phyloP scores from a whole-genome alignment of 2,329 filamentous ascomycete species.

The Claviceps africana region DNA sequence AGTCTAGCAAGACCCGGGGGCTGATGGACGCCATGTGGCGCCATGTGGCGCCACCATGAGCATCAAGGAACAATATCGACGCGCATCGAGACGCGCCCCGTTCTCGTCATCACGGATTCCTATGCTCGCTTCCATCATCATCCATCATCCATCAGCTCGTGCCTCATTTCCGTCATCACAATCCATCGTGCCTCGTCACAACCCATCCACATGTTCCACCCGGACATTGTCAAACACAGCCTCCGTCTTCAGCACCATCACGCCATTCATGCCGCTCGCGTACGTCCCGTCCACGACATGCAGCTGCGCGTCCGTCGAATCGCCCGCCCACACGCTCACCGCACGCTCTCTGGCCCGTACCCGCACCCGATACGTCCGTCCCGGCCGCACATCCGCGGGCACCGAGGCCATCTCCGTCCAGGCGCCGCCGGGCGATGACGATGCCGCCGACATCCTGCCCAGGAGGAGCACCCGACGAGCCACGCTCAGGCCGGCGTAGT shows the following conservation, averaged over 20 bases:
- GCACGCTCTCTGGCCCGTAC: conserved; percentile 6
- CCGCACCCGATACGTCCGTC: conserved; percentile 4
- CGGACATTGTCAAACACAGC: conserved; percentile 11
- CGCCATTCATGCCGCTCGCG: conserved; percentile 9
- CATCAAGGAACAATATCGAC: too few relatives aligned
- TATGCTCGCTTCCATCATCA: too few relatives aligned
- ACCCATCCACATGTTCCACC: conserved; percentile 2
- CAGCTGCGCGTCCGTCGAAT: conserved; percentile 5
- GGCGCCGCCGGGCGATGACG: neutral
- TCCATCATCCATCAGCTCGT: too few relatives aligned
- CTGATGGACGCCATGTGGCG: too few relatives aligned
- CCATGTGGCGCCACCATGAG: too few relatives aligned
- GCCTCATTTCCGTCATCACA: too few relatives aligned
- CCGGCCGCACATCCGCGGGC: conserved; percentile 3
- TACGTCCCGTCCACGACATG: conserved; percentile 6
- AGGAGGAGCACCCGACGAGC: conserved; percentile 12
- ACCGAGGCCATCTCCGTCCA: conserved; percentile 6
- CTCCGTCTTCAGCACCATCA: conserved; percentile 8
- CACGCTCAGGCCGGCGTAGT: conserved; percentile 19
- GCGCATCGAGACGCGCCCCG: too few relatives aligned
- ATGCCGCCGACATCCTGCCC: conserved; percentile 6
- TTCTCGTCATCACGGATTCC: too few relatives aligned
- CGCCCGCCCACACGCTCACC: conserved; percentile 8
- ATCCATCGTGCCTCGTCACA: neutral
- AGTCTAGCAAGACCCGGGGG: too few relatives aligned